Base-by-base conservation (phyloP, 1,139 yeast species). In the Zygosaccharomyces sapae region DNA sequence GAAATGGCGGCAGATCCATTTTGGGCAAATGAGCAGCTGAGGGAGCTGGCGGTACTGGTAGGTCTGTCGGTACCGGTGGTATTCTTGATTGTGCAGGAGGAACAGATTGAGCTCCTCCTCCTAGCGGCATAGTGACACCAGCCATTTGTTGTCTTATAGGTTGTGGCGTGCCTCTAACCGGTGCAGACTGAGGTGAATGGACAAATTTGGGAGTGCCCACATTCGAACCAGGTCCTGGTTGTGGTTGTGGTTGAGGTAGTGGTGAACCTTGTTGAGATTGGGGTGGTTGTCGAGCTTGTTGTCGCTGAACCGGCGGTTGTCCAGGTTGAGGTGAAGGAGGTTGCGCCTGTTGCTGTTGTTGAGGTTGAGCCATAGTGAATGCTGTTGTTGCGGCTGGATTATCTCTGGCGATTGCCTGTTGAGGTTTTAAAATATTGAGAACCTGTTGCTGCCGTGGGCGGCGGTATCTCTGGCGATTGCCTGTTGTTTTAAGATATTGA, bases 301-400 rank as follows among this genome's bases (percentile, higher is more conserved):
- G 27, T 24, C 27, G 27, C 27, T 24, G 27, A 6, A 24, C 10
- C 42, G 45, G 50, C 37, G n/a, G n/a, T n/a, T n/a, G n/a, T n/a
- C n/a, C n/a, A n/a, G n/a, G n/a, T n/a, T n/a, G n/a, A n/a, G n/a
- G n/a, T n/a, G n/a, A n/a, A n/a, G 37, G 31, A 19, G 40, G 67
- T 47, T 52, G 50, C 7, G 47, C 25, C 38, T 50, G 56, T 35
- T 55, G 59, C 36, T 58, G 64, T 3, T 57, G 47, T 27, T 63
- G 71, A 47, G 65, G 71, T 51, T 66, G 71, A 34, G 68, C 69
- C 47, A 59, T 52, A 60, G 75, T 58, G 61, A 76, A 58, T 65
- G 80, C 57, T 68, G 62, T 48, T 3, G 58, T 59, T 1, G 59
- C 65, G 6, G 66, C 56, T 4, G 61, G 62, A 38, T 64, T 64